A percentile compares a stretch with the other conserved stretches of the same genome.
These are phyloP conservation scores for Fonsecaea multimorphosa DNA, from an alignment of 2,329 filamentous ascomycete species.

Conservation along the genomic window DNA sequence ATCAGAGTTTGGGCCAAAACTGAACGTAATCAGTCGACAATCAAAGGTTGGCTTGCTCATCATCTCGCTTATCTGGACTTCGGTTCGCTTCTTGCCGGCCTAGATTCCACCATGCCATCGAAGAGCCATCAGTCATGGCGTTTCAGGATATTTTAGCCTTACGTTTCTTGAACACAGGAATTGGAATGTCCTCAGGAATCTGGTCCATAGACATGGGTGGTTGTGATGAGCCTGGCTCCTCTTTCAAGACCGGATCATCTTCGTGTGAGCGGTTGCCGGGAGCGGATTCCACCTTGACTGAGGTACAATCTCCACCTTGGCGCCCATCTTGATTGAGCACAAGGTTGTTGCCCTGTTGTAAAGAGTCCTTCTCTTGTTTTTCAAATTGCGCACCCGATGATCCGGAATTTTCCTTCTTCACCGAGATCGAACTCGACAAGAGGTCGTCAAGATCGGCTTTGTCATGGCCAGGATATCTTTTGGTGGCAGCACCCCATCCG, in stretches of 20 bases:
- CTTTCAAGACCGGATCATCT: slow-evolving; percentile 38
- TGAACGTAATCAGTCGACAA: slow-evolving; percentile 25
- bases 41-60: slow-evolving; percentile 25
- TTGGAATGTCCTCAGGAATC: slow-evolving; percentile 37
- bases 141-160: slow-evolving; percentile 52
- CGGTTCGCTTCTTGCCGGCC: slow-evolving; percentile 32
- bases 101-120: slow-evolving; percentile 18
- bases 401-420: slow-evolving; percentile 45
- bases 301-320: neutral
- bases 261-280: neutral
- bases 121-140: neutral
- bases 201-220: slow-evolving; percentile 12
- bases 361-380: slow-evolving; percentile 8
- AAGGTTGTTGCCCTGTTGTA: slow-evolving; percentile 28
- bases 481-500: slow-evolving; percentile 53
- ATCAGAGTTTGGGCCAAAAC: slow-evolving; percentile 17
- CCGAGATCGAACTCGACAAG: slow-evolving; percentile 48
- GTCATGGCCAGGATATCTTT: slow-evolving; percentile 48
- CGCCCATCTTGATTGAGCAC: slow-evolving; percentile 20
- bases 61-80: slow-evolving; percentile 34
- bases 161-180: slow-evolving; percentile 56
- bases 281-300: slow-evolving; percentile 9
- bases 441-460: slow-evolving; percentile 51
- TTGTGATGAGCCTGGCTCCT: slow-evolving; percentile 38
- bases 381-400: slow-evolving; percentile 18